phyloP scores from a whole-genome alignment of 768 basidiomycete genomes.

The Amanita rubescens region DNA sequence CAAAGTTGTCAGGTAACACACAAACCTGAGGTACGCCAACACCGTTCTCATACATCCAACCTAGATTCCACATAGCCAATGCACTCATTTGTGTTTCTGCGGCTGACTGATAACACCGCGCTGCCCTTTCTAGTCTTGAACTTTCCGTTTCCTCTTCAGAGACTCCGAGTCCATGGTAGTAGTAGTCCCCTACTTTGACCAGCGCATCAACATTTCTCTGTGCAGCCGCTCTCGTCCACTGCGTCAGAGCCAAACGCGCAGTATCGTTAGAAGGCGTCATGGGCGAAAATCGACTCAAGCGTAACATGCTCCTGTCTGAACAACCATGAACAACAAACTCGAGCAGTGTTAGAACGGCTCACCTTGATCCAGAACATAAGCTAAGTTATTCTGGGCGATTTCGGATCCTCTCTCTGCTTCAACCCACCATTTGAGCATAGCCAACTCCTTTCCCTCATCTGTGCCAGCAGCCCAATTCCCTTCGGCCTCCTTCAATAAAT shows the following conservation, averaged over 20 bases:
- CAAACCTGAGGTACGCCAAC: conserved; percentile 79
- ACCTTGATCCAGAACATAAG: conserved; percentile 91
- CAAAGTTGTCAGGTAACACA: neutral
- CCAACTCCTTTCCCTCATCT: conserved; percentile 69
- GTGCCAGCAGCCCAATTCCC: conserved; percentile 62
- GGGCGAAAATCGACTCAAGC: conserved; percentile 60
- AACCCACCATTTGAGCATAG: conserved; percentile 92
- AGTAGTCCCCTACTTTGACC: conserved; percentile 98
- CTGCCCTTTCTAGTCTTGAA: conserved; percentile 79
- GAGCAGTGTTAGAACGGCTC: conserved; percentile 12
- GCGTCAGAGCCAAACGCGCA: conserved; percentile 76
- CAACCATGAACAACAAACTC: neutral
- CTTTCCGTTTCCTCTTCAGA: conserved; percentile 52
- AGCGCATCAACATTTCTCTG: conserved; percentile 95
- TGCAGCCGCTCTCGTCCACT: conserved; percentile 91
- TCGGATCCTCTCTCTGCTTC: conserved; percentile 91
- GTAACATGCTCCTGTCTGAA: conserved; percentile 63
- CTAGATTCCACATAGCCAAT: conserved; percentile 95
- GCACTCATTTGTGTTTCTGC: conserved; percentile 90
- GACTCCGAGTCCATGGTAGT: conserved; percentile 85
- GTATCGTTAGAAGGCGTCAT: conserved; percentile 75
- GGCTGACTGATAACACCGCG: conserved; percentile 89
- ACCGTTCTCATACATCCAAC: conserved; percentile 99
- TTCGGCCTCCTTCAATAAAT: conserved; percentile 77
- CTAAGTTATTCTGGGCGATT: conserved; percentile 91